Evolutionary conservation across 306 rosid species (phyloP).

Genomic region (Castanopsis chinensis): DNA sequence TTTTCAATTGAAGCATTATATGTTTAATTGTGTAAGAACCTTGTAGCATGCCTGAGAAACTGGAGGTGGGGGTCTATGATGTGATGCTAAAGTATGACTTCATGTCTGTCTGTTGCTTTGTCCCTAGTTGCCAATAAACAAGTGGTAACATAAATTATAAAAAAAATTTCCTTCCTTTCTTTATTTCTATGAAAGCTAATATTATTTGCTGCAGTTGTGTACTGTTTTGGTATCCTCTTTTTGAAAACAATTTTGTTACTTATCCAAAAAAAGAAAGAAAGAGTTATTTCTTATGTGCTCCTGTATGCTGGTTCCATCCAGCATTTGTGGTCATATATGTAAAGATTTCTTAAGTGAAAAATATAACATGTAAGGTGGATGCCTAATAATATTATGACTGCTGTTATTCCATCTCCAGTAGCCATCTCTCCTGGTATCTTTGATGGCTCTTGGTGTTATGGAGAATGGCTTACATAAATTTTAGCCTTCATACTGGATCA

Average conservation of each 20-base stretch:
- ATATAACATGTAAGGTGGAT: not conserved
- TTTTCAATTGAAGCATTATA: not conserved
- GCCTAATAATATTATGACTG: not conserved
- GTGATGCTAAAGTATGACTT: not conserved
- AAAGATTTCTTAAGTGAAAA: not conserved
- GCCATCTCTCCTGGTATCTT: not conserved
- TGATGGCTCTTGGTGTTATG: not conserved
- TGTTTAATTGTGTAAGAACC: not conserved
- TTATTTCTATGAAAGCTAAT: too few relatives aligned
- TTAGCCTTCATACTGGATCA: not conserved
- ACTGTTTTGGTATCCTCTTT: not conserved
- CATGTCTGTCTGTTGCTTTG: not conserved
- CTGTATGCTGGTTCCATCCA: not conserved
- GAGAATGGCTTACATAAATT: not conserved
- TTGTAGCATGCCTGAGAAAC: constrained; percentile 13
- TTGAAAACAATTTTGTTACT: not conserved
- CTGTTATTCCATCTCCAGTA: not conserved
- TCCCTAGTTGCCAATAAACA: not conserved
- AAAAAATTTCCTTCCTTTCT: not conserved
- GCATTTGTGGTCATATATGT: not conserved
- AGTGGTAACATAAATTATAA: not conserved
- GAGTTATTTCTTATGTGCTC: not conserved
- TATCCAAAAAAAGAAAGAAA: not conserved
- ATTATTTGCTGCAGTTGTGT: not conserved
- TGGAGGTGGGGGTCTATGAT: not conserved